Evolutionary conservation across 2,329 filamentous ascomycete genomes (phyloP).

Genomic region (Xylaria sp.): DNA sequence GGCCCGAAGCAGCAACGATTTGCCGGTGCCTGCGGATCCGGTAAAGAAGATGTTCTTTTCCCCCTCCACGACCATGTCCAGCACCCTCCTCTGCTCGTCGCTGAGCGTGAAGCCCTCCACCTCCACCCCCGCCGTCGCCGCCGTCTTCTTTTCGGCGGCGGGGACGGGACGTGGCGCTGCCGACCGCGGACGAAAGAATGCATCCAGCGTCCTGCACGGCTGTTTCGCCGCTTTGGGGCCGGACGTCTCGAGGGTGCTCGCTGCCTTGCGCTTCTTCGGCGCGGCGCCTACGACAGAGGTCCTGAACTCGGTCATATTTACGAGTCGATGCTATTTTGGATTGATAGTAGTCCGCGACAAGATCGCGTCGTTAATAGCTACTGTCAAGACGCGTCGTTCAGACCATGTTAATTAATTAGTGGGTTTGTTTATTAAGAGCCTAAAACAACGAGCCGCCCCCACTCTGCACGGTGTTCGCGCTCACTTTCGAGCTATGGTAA

Average conservation of each 20-base stretch:
- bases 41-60: constrained; percentile 78
- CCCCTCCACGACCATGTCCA: constrained; percentile 66
- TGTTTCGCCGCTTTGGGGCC: background rate
- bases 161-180: background rate
- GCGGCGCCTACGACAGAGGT: background rate
- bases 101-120: constrained; percentile 47
- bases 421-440: background rate
- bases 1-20: constrained; percentile 73
- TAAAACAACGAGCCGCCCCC: background rate
- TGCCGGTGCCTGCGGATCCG: constrained; percentile 75
- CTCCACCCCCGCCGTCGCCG: background rate
- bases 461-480: background rate
- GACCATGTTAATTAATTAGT: background rate
- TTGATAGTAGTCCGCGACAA: background rate
- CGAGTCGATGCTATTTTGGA: background rate
- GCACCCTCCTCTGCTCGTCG: constrained; percentile 68
- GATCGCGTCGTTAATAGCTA: background rate
- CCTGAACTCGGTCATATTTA: background rate
- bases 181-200: background rate
- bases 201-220: background rate
- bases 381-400: background rate
- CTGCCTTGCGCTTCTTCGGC: background rate
- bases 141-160: background rate
- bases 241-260: background rate
- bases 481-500: background rate